phyloP scores from a whole-genome alignment of 2,329 filamentous ascomycete genomes.

The Aureobasidium zeae region DNA sequence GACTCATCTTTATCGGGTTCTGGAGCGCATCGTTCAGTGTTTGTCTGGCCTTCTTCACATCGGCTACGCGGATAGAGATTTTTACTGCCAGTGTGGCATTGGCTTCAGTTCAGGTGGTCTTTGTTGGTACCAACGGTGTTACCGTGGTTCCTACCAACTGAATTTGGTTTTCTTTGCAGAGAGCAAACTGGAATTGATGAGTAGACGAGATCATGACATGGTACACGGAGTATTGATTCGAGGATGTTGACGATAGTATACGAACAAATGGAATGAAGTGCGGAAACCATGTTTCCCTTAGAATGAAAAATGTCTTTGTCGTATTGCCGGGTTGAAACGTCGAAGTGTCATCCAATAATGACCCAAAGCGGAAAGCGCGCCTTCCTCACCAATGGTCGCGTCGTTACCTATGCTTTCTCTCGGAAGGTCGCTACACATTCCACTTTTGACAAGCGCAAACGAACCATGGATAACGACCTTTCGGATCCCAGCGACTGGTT shows the following conservation, averaged over 20 bases:
- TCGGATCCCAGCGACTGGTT: conserved; percentile 83
- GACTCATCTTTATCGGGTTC: conserved; percentile 21
- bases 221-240: no score
- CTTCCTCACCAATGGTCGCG: not conserved
- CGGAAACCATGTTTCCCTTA: no score
- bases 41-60: conserved; percentile 20
- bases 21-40: conserved; percentile 21
- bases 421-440: conserved; percentile 4
- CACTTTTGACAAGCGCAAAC: not conserved
- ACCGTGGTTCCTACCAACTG: not conserved
- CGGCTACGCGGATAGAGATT: conserved; percentile 22
- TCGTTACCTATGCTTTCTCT: not conserved
- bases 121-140: conserved; percentile 20
- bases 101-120: conserved; percentile 24
- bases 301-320: no score
- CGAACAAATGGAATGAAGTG: not conserved
- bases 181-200: no score
- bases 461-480: conserved; percentile 28
- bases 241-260: not conserved
- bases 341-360: conserved; percentile 1
- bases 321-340: not conserved
- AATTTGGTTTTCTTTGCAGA: not conserved
- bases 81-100: conserved; percentile 22
- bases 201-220: no score
- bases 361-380: conserved; percentile 4